Conservation (phyloP, 768 basidiomycete genomes). For the Auricularia sp. region DNA sequence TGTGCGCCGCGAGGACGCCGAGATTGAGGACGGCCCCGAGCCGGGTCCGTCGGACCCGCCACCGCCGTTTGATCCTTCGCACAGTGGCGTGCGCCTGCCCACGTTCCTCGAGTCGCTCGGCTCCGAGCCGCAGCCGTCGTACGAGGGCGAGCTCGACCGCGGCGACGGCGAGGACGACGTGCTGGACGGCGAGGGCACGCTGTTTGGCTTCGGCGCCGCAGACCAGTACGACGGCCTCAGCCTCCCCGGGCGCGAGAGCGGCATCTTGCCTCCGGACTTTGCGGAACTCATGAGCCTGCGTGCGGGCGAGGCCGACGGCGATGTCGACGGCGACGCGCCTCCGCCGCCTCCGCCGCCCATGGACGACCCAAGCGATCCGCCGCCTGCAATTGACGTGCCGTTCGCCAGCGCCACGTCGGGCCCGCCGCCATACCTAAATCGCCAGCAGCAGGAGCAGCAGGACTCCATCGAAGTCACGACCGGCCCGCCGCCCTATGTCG, state of each 20-base stretch:
- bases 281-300: slow-evolving; percentile 43
- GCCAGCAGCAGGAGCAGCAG: neutral
- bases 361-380: slow-evolving; percentile 83
- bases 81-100: slow-evolving; percentile 36
- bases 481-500: slow-evolving; percentile 5
- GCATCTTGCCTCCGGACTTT: slow-evolving; percentile 57
- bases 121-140: slow-evolving; percentile 24
- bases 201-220: slow-evolving; percentile 61
- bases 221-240: slow-evolving; percentile 77
- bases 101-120: slow-evolving; percentile 52
- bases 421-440: slow-evolving; percentile 4
- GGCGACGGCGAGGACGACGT: slow-evolving; percentile 20
- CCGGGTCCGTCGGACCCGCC: slow-evolving; percentile 77
- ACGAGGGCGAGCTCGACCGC: slow-evolving; percentile 21
- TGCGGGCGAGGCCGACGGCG: slow-evolving; percentile 46
- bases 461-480: neutral
- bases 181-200: slow-evolving; percentile 63
- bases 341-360: slow-evolving; percentile 71
- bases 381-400: slow-evolving; percentile 72
- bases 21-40: slow-evolving; percentile 50
- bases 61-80: slow-evolving; percentile 46
- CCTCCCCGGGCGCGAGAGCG: slow-evolving; percentile 49
- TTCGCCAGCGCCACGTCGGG: slow-evolving; percentile 1
- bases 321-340: slow-evolving; percentile 26
- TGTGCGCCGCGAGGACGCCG: slow-evolving; percentile 55